phyloP scores from a whole-genome alignment of 2,329 filamentous ascomycete genomes.

The Hortaea werneckii region DNA sequence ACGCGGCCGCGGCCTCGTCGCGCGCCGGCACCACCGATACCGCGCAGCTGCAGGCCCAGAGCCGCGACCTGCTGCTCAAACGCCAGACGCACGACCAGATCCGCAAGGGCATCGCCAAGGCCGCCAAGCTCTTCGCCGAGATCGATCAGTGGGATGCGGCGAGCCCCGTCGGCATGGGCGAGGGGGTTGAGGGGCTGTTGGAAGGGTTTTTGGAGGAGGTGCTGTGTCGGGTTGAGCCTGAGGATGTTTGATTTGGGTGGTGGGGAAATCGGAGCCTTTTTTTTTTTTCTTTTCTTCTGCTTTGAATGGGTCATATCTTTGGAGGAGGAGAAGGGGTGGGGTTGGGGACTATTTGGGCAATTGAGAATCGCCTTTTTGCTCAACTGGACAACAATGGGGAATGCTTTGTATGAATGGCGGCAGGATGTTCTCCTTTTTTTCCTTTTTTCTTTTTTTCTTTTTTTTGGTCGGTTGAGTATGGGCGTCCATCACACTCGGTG shows the following conservation, averaged over 20 bases:
- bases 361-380: too few relatives aligned
- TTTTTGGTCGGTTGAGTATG: too few relatives aligned
- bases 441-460: too few relatives aligned
- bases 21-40: constrained; percentile 4
- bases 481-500: too few relatives aligned
- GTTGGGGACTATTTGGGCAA: too few relatives aligned
- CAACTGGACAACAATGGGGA: too few relatives aligned
- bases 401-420: too few relatives aligned
- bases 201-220: constrained; percentile 93
- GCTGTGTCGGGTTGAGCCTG: constrained; percentile 77
- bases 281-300: background rate
- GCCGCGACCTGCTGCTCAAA: constrained; percentile 29
- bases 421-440: too few relatives aligned
- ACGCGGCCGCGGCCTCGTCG: constrained; percentile 5
- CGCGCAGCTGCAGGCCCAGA: constrained; percentile 2
- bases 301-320: too few relatives aligned
- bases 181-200: constrained; percentile 76
- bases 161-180: constrained; percentile 86
- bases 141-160: constrained; percentile 81
- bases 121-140: constrained; percentile 74
- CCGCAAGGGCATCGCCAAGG: constrained; percentile 68
- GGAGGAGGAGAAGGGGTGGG: too few relatives aligned
- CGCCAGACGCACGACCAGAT: constrained; percentile 74
- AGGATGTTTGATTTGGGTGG: constrained; percentile 49
- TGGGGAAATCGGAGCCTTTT: background rate